Conservation (phyloP, 306 rosid species). For the Castanea mollissima region DNA sequence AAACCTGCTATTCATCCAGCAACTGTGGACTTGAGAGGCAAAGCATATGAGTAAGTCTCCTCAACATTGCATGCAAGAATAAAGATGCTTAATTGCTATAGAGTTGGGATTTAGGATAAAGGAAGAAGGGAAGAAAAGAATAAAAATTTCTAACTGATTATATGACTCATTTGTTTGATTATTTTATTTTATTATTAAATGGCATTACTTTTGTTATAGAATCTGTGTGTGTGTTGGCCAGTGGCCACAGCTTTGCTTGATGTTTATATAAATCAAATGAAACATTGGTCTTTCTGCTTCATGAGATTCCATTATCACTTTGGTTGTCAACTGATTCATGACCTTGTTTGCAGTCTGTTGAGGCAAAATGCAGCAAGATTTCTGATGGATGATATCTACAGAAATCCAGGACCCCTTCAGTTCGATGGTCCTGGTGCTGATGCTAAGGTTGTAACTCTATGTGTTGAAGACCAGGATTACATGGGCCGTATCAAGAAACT, state of each 20-base stretch:
- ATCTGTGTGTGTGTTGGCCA: too few species aligned
- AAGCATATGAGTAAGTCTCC: conserved; percentile 80
- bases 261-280: neutral
- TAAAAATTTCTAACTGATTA: neutral
- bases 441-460: conserved; percentile 67
- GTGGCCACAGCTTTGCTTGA: neutral
- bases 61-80: neutral
- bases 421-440: conserved; percentile 97
- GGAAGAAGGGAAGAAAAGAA: neutral
- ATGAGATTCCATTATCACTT: neutral
- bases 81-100: neutral
- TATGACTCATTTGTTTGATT: neutral
- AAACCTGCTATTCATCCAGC: conserved; percentile 97
- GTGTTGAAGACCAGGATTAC: conserved; percentile 94
- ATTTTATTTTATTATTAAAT: neutral
- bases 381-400: conserved; percentile 78
- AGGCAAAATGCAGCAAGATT: conserved; percentile 64
- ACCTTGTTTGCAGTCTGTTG: conserved; percentile 65
- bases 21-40: conserved; percentile 96
- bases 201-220: neutral
- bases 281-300: neutral
- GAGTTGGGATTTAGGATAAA: neutral
- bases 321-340: conserved; percentile 17
- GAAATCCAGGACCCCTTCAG: conserved; percentile 99
- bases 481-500: conserved; percentile 98